Evolutionary conservation across 192 early-diverging fungal genomes (phyloP).

Genomic region (Coemansia sp.): DNA sequence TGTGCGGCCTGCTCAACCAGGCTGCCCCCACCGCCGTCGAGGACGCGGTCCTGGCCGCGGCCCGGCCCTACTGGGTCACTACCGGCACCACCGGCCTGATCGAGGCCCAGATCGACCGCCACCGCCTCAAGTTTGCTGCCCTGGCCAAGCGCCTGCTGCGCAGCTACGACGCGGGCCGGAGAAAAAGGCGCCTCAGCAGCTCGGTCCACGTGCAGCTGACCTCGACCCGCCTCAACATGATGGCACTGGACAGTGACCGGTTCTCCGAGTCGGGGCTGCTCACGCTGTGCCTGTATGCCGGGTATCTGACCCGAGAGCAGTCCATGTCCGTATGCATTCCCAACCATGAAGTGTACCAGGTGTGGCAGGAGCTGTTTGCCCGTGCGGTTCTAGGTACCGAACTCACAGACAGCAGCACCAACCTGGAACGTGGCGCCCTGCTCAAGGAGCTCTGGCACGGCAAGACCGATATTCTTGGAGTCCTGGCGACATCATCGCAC

Average conservation of each 20-base stretch:
- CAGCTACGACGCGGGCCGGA: slow-evolving; percentile 7
- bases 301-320: slow-evolving; percentile 5
- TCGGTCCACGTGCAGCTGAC: background rate
- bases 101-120: slow-evolving; percentile 13
- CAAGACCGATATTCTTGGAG: slow-evolving; percentile 12
- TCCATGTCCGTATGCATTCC: slow-evolving; percentile 23
- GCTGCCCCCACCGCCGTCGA: background rate
- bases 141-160: slow-evolving; percentile 7
- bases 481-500: slow-evolving; percentile 19
- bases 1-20: slow-evolving; percentile 6
- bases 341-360: slow-evolving; percentile 21
- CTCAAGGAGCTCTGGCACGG: slow-evolving; percentile 17
- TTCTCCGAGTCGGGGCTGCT: slow-evolving; percentile 18
- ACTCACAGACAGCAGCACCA: slow-evolving; percentile 8
- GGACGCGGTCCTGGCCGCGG: slow-evolving; percentile 1
- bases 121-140: slow-evolving; percentile 6
- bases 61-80: slow-evolving; percentile 22
- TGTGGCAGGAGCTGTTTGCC: slow-evolving; percentile 18
- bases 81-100: slow-evolving; percentile 16
- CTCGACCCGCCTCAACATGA: slow-evolving; percentile 5
- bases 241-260: slow-evolving; percentile 7
- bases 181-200: too few species aligned
- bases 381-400: slow-evolving; percentile 12
- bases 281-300: slow-evolving; percentile 7
- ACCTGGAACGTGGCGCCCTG: slow-evolving; percentile 13